These are phyloP conservation scores for Lunularia cruciata DNA, from an alignment of 225 moss, liverwort and hornwort species.

Conservation along the genomic window DNA sequence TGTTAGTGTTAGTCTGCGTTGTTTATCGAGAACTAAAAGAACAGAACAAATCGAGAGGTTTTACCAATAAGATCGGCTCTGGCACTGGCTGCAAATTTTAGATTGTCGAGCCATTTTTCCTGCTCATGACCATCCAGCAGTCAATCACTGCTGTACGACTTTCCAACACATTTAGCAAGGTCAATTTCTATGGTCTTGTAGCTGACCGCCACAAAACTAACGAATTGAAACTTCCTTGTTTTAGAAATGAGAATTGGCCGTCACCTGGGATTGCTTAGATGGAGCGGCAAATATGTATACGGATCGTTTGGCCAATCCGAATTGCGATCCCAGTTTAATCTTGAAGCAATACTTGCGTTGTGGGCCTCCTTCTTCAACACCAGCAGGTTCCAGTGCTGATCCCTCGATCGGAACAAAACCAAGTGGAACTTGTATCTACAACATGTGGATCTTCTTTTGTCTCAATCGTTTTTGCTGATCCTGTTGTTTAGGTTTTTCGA, in stretches of 20 bases:
- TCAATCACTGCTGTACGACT: too few relatives aligned
- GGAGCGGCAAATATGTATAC: constrained; percentile 33
- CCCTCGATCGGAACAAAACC: constrained; percentile 43
- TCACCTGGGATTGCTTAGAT: constrained; percentile 42
- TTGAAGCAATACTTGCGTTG: constrained; percentile 40
- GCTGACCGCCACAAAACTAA: too few relatives aligned
- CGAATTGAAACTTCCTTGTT: not conserved
- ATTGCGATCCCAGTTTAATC: constrained; percentile 33
- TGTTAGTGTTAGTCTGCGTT: too few relatives aligned
- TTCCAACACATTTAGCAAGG: too few relatives aligned
- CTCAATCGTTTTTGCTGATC: too few relatives aligned
- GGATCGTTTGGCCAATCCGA: constrained; percentile 12
- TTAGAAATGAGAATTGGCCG: not conserved
- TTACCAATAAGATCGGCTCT: constrained; percentile 33
- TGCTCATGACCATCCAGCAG: not conserved
- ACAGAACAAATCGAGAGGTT: not conserved
- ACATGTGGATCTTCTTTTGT: too few relatives aligned
- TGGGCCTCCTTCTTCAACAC: not conserved
- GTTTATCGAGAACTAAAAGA: too few relatives aligned
- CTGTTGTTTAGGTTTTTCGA: too few relatives aligned
- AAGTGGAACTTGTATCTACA: constrained; percentile 30
- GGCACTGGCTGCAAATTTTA: constrained; percentile 34
- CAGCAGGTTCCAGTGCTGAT: constrained; percentile 31
- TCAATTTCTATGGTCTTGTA: too few relatives aligned
- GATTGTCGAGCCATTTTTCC: constrained; percentile 45